Evolutionary conservation across 495 filamentous ascomycete genomes (phyloP).

Genomic region (Trichoderma virens): DNA sequence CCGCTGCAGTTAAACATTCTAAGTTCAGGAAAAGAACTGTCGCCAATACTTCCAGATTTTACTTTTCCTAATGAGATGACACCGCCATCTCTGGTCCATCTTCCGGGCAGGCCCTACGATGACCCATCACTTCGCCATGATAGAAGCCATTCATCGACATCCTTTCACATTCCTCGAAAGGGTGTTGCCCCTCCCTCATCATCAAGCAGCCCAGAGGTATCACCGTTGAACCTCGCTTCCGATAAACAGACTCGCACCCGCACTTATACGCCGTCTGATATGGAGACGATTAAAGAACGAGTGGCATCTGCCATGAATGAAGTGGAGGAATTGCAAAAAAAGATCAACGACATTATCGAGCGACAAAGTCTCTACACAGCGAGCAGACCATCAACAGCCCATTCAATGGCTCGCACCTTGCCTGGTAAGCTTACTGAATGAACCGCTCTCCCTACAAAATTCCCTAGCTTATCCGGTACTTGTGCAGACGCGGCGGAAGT

Average conservation of each 20-base stretch:
- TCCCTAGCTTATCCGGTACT: background rate
- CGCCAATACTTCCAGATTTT: slow-evolving; percentile 51
- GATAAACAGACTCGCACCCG: slow-evolving; percentile 23
- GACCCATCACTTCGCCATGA: slow-evolving; percentile 30
- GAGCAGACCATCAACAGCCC: slow-evolving; percentile 40
- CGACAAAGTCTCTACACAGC: slow-evolving; percentile 42
- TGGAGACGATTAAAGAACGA: slow-evolving; percentile 37
- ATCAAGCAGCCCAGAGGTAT: slow-evolving; percentile 17
- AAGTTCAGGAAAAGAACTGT: slow-evolving; percentile 55
- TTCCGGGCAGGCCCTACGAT: slow-evolving; percentile 26
- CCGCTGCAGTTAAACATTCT: slow-evolving; percentile 74
- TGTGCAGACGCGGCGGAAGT: slow-evolving; percentile 32
- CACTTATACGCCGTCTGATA: slow-evolving; percentile 26
- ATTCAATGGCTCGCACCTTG: slow-evolving; percentile 17
- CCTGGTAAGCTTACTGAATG: slow-evolving; percentile 2
- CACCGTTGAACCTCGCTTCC: slow-evolving; percentile 21
- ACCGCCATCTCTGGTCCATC: slow-evolving; percentile 34
- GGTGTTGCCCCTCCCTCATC: slow-evolving; percentile 25
- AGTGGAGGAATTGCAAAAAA: slow-evolving; percentile 41
- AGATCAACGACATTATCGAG: slow-evolving; percentile 46
- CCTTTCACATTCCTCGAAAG: slow-evolving; percentile 44
- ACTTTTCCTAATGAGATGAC: slow-evolving; percentile 29
- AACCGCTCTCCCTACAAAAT: background rate
- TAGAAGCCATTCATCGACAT: slow-evolving; percentile 39
- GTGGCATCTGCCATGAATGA: slow-evolving; percentile 46